Evolutionary conservation across 257 asterid species (phyloP).

Genomic region (Solanum bulbocastanum): DNA sequence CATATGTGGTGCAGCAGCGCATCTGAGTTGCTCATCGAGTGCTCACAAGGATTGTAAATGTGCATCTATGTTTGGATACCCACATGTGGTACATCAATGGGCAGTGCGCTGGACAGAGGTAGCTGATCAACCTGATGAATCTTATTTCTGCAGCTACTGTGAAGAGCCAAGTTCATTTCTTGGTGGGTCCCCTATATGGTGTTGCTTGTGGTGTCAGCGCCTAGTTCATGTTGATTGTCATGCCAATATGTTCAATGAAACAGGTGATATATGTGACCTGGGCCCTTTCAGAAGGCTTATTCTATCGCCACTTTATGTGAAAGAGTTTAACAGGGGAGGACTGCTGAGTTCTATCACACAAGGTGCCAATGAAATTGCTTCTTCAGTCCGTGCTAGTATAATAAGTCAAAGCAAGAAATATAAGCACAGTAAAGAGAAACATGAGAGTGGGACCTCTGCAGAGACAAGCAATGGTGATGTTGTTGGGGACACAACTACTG

Average conservation of each 20-base stretch:
- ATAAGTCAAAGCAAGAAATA: conserved; percentile 76
- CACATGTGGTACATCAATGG: conserved; percentile 86
- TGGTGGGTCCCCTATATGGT: conserved; percentile 97
- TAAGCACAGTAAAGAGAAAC: conserved; percentile 40
- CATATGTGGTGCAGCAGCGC: conserved; percentile 89
- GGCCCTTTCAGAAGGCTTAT: conserved; percentile 85
- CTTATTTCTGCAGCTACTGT: conserved; percentile 88
- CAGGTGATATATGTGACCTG: conserved; percentile 86
- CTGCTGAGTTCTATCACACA: conserved; percentile 82
- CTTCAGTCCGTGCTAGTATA: conserved; percentile 88
- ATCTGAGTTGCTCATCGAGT: conserved; percentile 66
- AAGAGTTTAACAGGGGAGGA: conserved; percentile 57
- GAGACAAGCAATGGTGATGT: conserved; percentile 42
- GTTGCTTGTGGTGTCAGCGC: conserved; percentile 98
- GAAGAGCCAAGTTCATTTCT: conserved; percentile 94
- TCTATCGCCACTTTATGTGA: conserved; percentile 78
- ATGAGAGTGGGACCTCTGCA: conserved; percentile 34
- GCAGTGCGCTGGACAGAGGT: conserved; percentile 90
- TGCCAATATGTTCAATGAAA: conserved; percentile 64
- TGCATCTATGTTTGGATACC: conserved; percentile 68
- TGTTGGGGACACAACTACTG: conserved; percentile 46
- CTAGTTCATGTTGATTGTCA: conserved; percentile 97
- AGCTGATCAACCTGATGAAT: conserved; percentile 83
- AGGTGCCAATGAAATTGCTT: conserved; percentile 97
- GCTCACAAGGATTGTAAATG: conserved; percentile 91